These are phyloP conservation scores for Cicer cuneatum DNA, from an alignment of 306 rosid species.

Conservation along the genomic window DNA sequence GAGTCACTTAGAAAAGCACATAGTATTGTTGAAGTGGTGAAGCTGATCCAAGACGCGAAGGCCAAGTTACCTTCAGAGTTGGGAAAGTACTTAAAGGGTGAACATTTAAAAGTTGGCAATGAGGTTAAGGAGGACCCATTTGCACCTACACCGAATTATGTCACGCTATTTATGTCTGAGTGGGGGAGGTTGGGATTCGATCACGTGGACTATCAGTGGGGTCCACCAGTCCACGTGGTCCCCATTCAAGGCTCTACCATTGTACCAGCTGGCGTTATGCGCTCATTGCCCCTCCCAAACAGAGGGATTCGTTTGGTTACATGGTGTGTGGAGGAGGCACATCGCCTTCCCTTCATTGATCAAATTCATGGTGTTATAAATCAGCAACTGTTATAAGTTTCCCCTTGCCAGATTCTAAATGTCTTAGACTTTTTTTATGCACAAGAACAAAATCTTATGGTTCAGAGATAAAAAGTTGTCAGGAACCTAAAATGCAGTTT, in stretches of 20 bases:
- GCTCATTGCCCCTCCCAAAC: conserved; percentile 53
- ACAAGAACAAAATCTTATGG: neutral
- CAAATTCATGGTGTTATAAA: conserved; percentile 44
- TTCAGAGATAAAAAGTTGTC: conserved; percentile 6
- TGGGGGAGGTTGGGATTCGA: conserved; percentile 86
- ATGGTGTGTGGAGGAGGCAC: conserved; percentile 67
- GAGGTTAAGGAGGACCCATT: conserved; percentile 58
- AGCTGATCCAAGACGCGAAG: conserved; percentile 69
- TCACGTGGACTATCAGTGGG: conserved; percentile 71
- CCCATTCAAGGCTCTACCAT: conserved; percentile 65
- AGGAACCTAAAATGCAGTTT: neutral
- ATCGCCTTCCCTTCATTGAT: conserved; percentile 55
- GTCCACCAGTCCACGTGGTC: conserved; percentile 65
- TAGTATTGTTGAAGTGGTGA: conserved; percentile 50
- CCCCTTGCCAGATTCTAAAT: neutral
- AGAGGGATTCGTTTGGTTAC: conserved; percentile 73
- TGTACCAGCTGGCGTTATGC: conserved; percentile 68
- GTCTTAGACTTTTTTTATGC: conserved; percentile 3
- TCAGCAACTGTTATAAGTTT: neutral
- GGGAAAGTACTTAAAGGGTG: conserved; percentile 55
- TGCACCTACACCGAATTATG: conserved; percentile 57
- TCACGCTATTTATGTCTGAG: conserved; percentile 69
- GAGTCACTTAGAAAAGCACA: conserved; percentile 41
- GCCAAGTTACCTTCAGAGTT: conserved; percentile 55
- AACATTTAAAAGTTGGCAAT: conserved; percentile 6